Conservation (phyloP, 768 basidiomycete species). For the Exsudoporus frostii region DNA sequence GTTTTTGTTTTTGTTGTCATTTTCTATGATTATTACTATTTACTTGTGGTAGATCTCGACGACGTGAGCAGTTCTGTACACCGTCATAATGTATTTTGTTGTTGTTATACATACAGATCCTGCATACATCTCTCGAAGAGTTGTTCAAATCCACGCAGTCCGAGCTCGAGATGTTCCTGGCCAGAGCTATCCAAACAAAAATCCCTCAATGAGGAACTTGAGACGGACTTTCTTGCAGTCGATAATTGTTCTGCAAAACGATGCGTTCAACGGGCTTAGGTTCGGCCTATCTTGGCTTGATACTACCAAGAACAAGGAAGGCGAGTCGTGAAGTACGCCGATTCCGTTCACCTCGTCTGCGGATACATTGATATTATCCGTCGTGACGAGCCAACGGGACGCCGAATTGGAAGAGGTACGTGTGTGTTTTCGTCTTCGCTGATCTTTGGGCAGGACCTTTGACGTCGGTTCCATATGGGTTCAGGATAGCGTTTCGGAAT, state of each 20-base stretch:
- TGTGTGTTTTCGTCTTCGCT: conserved; percentile 4
- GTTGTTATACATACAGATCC: conserved; percentile 37
- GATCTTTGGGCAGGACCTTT: conserved; percentile 63
- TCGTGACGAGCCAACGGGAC: conserved; percentile 95
- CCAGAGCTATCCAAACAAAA: conserved; percentile 76
- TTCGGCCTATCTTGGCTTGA: conserved; percentile 49
- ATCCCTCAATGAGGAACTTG: conserved; percentile 81
- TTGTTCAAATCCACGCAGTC: conserved; percentile 55
- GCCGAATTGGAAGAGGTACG: conserved; percentile 95
- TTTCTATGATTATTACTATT: neutral
- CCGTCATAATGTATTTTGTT: neutral
- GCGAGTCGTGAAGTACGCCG: conserved; percentile 47
- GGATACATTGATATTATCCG: conserved; percentile 95
- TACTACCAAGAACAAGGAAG: conserved; percentile 12
- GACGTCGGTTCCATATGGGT: conserved; percentile 92
- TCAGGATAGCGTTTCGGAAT: conserved; percentile 92
- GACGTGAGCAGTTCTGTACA: neutral
- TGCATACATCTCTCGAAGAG: conserved; percentile 76
- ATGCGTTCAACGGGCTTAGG: too few species aligned
- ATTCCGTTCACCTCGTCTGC: conserved; percentile 72
- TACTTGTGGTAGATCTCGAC: neutral
- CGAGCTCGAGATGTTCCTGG: conserved; percentile 52
- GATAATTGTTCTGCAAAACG: conserved; percentile 55
- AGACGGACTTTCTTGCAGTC: conserved; percentile 88
- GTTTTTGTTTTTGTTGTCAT: too few species aligned